Conservation (phyloP, 805 yeast species). For the Sugiyamaella valdiviana region DNA sequence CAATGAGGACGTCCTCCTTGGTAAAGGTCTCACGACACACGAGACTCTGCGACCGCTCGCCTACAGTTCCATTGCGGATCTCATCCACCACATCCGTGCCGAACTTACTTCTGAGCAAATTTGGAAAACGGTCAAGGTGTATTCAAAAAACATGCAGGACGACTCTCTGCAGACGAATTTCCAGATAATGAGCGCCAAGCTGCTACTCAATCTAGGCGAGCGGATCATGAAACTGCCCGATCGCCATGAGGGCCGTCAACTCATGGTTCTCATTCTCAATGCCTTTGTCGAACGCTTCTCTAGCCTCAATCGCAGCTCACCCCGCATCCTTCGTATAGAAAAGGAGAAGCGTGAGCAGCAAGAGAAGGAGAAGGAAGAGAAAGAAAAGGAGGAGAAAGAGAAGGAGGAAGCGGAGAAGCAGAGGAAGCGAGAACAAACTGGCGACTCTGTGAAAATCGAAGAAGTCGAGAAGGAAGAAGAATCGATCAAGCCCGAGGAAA, state of each 20-base stretch:
- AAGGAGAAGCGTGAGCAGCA: slow-evolving; percentile 32
- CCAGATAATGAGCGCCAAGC: slow-evolving; percentile 93
- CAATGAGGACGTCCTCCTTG: slow-evolving; percentile 81
- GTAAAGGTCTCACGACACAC: slow-evolving; percentile 85
- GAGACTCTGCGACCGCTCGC: slow-evolving; percentile 91
- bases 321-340: slow-evolving; percentile 45
- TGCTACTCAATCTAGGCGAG: slow-evolving; percentile 81
- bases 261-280: slow-evolving; percentile 79
- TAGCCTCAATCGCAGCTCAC: slow-evolving; percentile 65
- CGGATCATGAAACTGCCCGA: slow-evolving; percentile 76
- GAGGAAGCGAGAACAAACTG: slow-evolving; percentile 13
- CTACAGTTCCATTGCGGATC: slow-evolving; percentile 91
- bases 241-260: slow-evolving; percentile 73
- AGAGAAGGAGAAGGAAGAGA: slow-evolving; percentile 15
- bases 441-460: slow-evolving; percentile 12
- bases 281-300: slow-evolving; percentile 80
- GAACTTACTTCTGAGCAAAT: slow-evolving; percentile 78
- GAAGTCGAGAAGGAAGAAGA: slow-evolving; percentile 5
- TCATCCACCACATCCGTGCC: slow-evolving; percentile 83
- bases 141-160: slow-evolving; percentile 75
- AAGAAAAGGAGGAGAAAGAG: slow-evolving; percentile 39
- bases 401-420: slow-evolving; percentile 21
- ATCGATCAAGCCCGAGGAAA: background rate
- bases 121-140: slow-evolving; percentile 78
- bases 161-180: slow-evolving; percentile 77